Evolutionary conservation across 148 eudicot species (phyloP).

Genomic region (Cornus suecica): DNA sequence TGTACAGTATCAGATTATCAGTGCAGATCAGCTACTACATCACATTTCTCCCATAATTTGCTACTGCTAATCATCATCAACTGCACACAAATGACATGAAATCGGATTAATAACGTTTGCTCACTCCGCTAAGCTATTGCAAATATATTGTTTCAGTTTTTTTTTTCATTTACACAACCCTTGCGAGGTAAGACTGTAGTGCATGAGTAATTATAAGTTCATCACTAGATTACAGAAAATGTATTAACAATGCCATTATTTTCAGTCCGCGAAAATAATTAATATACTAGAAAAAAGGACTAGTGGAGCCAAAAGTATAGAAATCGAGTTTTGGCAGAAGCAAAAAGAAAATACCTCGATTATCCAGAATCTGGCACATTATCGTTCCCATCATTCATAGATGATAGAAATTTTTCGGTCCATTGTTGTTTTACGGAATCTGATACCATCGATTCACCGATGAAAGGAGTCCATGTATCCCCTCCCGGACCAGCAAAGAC

Average conservation of each 20-base stretch:
- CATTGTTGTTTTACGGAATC: slow-evolving; percentile 37
- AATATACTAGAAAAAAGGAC: background rate
- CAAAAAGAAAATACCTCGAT: slow-evolving; percentile 10
- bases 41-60: background rate
- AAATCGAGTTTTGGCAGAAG: background rate
- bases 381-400: slow-evolving; percentile 15
- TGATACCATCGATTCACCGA: slow-evolving; percentile 28
- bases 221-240: background rate
- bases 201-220: background rate
- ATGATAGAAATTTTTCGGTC: slow-evolving; percentile 23
- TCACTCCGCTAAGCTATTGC: background rate
- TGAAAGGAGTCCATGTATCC: slow-evolving; percentile 38
- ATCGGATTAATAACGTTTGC: background rate
- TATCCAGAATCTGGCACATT: slow-evolving; percentile 4
- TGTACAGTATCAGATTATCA: too few species aligned
- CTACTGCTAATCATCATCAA: slow-evolving; percentile 3
- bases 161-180: background rate
- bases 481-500: slow-evolving; percentile 38
- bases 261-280: too few species aligned
- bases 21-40: background rate
- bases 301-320: background rate
- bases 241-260: background rate
- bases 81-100: slow-evolving; percentile 8
- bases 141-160: background rate
- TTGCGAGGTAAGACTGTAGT: background rate